Conservation (phyloP, 2,329 filamentous ascomycete species). For the Colletotrichum simmondsii region DNA sequence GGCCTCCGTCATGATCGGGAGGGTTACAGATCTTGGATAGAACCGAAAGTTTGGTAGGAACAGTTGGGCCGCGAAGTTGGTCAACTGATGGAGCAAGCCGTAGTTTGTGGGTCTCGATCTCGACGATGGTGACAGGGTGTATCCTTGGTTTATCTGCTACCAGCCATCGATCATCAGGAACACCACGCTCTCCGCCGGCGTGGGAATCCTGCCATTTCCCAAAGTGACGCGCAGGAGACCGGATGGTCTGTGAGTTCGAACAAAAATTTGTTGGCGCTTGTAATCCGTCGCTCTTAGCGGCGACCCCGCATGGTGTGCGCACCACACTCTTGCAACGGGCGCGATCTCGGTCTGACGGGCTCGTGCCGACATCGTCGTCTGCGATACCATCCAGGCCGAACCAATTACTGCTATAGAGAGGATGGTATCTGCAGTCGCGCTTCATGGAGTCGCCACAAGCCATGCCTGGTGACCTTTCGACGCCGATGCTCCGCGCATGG, state of each 20-base stretch:
- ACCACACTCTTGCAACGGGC: slow-evolving; percentile 1
- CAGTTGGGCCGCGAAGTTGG: slow-evolving; percentile 26
- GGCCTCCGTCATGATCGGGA: slow-evolving; percentile 11
- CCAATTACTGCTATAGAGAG: slow-evolving; percentile 22
- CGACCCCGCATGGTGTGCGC: slow-evolving; percentile 13
- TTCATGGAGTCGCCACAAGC: not conserved
- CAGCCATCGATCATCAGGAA: slow-evolving; percentile 23
- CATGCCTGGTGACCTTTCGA: not conserved
- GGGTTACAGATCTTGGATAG: not conserved
- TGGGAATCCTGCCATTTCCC: slow-evolving; percentile 9
- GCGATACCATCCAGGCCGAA: slow-evolving; percentile 25
- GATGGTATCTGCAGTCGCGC: not conserved
- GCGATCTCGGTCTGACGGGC: not conserved
- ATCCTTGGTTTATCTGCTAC: slow-evolving; percentile 25
- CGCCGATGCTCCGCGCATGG: not conserved
- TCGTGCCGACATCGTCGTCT: not conserved
- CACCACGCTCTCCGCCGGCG: slow-evolving; percentile 6
- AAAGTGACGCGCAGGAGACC: not conserved
- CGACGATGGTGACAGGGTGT: slow-evolving; percentile 27
- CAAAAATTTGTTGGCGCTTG: slow-evolving; percentile 23
- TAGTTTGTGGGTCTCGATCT: slow-evolving; percentile 24
- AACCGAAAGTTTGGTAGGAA: not conserved
- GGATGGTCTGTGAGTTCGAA: not conserved
- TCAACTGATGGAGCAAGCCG: slow-evolving; percentile 26
- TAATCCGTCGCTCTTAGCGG: slow-evolving; percentile 15